A percentile compares a stretch with the other conserved stretches of the same genome.
phyloP scores from a whole-genome alignment of 2,329 filamentous ascomycete genomes.

The Xylaria sp. region DNA sequence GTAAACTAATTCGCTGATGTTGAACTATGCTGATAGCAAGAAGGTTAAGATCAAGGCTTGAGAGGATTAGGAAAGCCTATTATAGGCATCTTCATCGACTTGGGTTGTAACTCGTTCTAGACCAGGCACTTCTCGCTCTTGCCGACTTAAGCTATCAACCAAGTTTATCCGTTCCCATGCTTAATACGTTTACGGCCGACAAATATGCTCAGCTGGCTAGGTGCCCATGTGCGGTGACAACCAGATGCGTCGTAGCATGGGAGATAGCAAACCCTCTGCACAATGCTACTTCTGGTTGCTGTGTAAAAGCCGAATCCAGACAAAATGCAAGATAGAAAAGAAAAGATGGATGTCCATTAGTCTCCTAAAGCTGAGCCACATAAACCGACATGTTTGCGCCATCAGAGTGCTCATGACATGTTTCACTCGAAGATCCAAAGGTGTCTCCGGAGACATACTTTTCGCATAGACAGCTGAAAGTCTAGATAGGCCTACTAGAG shows the following conservation, averaged over 20 bases:
- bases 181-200: not conserved
- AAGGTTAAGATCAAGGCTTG: not conserved
- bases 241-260: not conserved
- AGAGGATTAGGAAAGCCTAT: not conserved
- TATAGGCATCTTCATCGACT: not conserved
- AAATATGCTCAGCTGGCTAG: conserved; percentile 5
- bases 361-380: not conserved
- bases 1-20: too few species aligned
- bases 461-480: conserved; percentile 6
- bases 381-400: not conserved
- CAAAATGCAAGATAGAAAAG: not conserved
- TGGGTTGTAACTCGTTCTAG: not conserved
- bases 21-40: not conserved
- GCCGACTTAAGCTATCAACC: not conserved
- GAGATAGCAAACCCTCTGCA: not conserved
- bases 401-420: conserved; percentile 1
- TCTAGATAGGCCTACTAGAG: not conserved
- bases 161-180: not conserved
- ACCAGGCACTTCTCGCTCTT: not conserved
- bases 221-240: not conserved
- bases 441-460: conserved; percentile 5
- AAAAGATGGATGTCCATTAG: not conserved
- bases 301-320: conserved; percentile 8
- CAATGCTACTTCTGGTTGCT: not conserved
- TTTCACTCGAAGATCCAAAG: not conserved